Base-by-base conservation (phyloP, 352 stramenopile genomes). In the Globisporangium emineosum region DNA sequence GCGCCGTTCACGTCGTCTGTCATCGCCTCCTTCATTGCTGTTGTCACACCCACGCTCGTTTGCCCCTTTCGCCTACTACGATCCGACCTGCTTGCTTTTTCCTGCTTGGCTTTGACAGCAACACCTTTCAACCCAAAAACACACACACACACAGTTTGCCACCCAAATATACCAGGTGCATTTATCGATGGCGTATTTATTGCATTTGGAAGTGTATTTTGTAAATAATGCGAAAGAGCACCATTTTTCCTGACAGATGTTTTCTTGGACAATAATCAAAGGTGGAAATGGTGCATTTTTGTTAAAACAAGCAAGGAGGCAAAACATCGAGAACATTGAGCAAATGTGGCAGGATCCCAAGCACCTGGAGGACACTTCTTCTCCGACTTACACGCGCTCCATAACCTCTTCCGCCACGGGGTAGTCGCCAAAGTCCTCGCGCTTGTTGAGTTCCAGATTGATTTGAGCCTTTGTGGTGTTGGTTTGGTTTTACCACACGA, bases 381-480 rank as follows among this genome's bases (percentile, higher is more conserved):
- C 40, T 35, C 23, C 5, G 3, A 42, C 57, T 78, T 66, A 89
- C 25, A 87, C 79, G 23, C 85, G 85, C 32, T 91, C 82, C 74
- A 93, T 93, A 57, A 68, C 70, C 58, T 90, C 70, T 64, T 91
- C 69, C 23, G 62, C 60, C n/a, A 71, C 35, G 10, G 64, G 52
- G 15, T 72, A 63, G 50, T 69, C 74, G 49, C 27, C 52, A 33
- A 80, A 81, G 35, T 81, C 71, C 61, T 96, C 87, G 55, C 90
- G 88, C 58, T 87, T 76, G n/a, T 94, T 83, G 37, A 98, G 88
- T 78, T 98, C 94, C 52, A 95, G 74, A 60, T 98, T 93, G 33
- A 94, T 79, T 79, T 98, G 90, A 1, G 93, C 93, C 64, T 88
- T 58, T 53, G n/a, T n/a, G n/a, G n/a, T n/a, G n/a, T 27, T 8